phyloP scores from a whole-genome alignment of 345 rosid genomes.

The Dimocarpus longan region DNA sequence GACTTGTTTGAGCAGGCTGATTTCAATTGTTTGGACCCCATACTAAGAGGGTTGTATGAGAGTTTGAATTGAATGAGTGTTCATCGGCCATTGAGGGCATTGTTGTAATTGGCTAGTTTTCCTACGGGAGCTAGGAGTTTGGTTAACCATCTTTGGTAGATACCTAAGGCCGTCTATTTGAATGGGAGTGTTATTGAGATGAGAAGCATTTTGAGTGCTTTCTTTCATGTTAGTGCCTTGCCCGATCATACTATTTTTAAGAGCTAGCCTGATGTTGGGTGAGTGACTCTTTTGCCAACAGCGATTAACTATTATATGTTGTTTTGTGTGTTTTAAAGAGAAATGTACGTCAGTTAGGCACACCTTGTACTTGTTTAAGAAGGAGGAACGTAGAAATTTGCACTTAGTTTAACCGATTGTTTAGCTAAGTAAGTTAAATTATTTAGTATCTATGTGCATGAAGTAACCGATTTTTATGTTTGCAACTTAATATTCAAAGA shows the following conservation, averaged over 20 bases:
- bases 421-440: slow-evolving; percentile 4
- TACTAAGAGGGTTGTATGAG: slow-evolving; percentile 82
- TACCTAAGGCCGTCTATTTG: slow-evolving; percentile 78
- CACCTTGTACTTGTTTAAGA: not conserved
- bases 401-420: not conserved
- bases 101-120: slow-evolving; percentile 66
- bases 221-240: slow-evolving; percentile 89
- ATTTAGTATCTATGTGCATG: not conserved
- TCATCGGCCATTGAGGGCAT: slow-evolving; percentile 84
- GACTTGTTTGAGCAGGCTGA: slow-evolving; percentile 83
- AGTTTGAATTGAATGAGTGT: slow-evolving; percentile 74
- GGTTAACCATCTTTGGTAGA: slow-evolving; percentile 93
- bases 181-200: slow-evolving; percentile 93
- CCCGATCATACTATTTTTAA: slow-evolving; percentile 81
- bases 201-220: slow-evolving; percentile 95
- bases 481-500: not conserved
- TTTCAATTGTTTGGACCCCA: slow-evolving; percentile 75
- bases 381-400: not conserved
- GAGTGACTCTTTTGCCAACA: slow-evolving; percentile 33
- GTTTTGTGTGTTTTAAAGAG: too few species aligned
- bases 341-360: not conserved
- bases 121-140: slow-evolving; percentile 80
- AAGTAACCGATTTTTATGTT: not conserved
- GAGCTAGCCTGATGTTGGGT: slow-evolving; percentile 98
- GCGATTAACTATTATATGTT: not conserved